Evolutionary conservation across 2,329 filamentous ascomycete genomes (phyloP).

Genomic region (Apiospora hydei): DNA sequence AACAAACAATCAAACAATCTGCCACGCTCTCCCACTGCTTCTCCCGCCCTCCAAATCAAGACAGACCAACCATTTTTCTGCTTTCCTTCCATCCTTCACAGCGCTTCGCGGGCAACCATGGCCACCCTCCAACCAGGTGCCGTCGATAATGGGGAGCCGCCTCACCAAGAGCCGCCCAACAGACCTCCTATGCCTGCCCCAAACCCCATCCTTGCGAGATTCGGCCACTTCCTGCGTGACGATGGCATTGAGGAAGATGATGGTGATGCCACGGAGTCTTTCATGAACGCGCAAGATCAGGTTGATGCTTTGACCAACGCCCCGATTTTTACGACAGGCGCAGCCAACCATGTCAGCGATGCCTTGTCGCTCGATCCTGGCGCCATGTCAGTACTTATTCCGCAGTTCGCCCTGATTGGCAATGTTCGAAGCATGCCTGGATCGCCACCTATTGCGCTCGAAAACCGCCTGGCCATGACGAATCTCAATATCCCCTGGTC

Average conservation of each 20-base stretch:
- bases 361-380: not conserved
- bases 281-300: not conserved
- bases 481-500: conserved; percentile 64
- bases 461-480: conserved; percentile 44
- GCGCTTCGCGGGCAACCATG: not conserved
- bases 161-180: not conserved
- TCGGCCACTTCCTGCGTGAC: not conserved
- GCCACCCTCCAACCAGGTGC: not conserved
- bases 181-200: not conserved
- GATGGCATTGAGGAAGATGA: not conserved
- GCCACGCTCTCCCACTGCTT: not conserved
- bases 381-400: conserved; percentile 22
- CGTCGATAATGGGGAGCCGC: not conserved
- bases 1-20: not conserved
- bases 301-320: not conserved
- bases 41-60: not conserved
- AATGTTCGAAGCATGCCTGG: conserved; percentile 23
- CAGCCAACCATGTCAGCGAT: not conserved
- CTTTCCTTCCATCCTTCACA: not conserved
- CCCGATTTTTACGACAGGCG: conserved; percentile 2
- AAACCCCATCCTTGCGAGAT: not conserved
- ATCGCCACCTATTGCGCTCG: not conserved
- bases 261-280: not conserved
- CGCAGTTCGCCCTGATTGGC: conserved; percentile 34
- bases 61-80: not conserved